Conservation (phyloP, 2,329 filamentous ascomycete genomes). For the Botrytis cinerea region DNA sequence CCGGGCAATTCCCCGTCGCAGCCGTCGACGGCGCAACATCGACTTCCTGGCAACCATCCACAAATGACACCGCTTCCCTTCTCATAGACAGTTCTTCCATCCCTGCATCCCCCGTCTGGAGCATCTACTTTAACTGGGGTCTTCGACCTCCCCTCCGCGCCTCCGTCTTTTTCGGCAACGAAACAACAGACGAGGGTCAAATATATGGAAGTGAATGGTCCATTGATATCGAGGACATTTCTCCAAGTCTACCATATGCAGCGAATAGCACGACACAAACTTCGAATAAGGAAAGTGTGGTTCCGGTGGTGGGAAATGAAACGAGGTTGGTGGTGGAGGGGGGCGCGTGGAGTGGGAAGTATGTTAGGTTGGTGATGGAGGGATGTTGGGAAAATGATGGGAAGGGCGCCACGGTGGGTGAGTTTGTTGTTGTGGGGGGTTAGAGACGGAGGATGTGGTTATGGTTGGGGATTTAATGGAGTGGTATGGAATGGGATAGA, state of each 20-base stretch:
- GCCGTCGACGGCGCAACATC: constrained; percentile 66
- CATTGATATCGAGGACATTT: constrained; percentile 32
- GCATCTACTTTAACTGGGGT: constrained; percentile 62
- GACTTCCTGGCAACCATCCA: constrained; percentile 66
- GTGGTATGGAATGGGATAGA: background rate
- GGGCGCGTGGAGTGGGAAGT: constrained; percentile 39
- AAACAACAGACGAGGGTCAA: constrained; percentile 27
- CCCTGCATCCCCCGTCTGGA: constrained; percentile 47
- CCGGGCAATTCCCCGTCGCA: constrained; percentile 69
- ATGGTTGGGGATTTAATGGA: background rate
- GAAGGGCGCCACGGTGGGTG: constrained; percentile 53
- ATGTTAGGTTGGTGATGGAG: constrained; percentile 47
- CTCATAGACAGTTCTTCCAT: constrained; percentile 53
- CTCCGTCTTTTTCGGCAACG: constrained; percentile 54
- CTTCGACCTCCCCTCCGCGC: constrained; percentile 55
- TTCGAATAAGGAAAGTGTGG: constrained; percentile 27
- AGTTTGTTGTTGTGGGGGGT: constrained; percentile 46
- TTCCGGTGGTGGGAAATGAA: constrained; percentile 39
- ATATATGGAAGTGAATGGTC: constrained; percentile 27
- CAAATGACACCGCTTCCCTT: constrained; percentile 54
- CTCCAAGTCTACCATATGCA: constrained; percentile 36
- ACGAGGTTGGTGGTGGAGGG: constrained; percentile 36
- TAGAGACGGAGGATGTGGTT: background rate
- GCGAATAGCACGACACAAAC: constrained; percentile 26
- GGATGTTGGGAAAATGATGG: constrained; percentile 49